These are phyloP conservation scores for Paradendryphiella salina DNA, from an alignment of 2,329 filamentous ascomycete genomes.

Conservation along the genomic window DNA sequence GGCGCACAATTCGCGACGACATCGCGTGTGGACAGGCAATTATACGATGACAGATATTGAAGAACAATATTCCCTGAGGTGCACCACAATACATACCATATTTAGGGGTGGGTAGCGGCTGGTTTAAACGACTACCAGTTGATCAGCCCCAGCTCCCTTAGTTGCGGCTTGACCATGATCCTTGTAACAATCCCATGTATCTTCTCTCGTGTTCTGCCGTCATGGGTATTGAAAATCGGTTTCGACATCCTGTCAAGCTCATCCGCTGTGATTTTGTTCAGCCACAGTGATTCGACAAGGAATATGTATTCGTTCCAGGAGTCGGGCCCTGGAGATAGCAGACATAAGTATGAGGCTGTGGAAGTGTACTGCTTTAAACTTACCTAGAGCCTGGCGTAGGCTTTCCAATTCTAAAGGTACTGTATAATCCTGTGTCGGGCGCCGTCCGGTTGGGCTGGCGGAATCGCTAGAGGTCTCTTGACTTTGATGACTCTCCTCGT, in stretches of 20 bases:
- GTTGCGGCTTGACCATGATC: conserved; percentile 9
- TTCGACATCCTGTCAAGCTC: conserved; percentile 7
- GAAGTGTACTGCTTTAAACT: neutral
- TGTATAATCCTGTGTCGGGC: conserved; percentile 9
- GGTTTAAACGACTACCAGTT: neutral
- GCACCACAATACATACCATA: no score
- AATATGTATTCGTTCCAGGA: conserved; percentile 23
- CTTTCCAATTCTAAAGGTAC: conserved; percentile 15
- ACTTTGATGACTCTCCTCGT: no score
- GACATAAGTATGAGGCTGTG: no score
- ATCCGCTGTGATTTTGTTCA: conserved; percentile 2
- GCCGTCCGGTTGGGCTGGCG: neutral
- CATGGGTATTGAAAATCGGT: conserved; percentile 10
- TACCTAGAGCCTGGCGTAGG: conserved; percentile 18
- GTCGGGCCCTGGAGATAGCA: neutral
- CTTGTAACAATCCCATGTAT: conserved; percentile 10
- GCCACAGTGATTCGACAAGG: conserved; percentile 13
- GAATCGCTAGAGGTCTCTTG: no score
- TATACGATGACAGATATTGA: no score
- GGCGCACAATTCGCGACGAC: no score
- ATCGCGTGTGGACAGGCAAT: no score
- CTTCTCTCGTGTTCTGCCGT: conserved; percentile 4
- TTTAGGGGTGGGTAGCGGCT: no score
- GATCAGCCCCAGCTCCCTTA: neutral
- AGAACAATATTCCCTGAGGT: no score